These are phyloP conservation scores for Rosa hybrid DNA, from an alignment of 331 rosid genomes.

Conservation along the genomic window DNA sequence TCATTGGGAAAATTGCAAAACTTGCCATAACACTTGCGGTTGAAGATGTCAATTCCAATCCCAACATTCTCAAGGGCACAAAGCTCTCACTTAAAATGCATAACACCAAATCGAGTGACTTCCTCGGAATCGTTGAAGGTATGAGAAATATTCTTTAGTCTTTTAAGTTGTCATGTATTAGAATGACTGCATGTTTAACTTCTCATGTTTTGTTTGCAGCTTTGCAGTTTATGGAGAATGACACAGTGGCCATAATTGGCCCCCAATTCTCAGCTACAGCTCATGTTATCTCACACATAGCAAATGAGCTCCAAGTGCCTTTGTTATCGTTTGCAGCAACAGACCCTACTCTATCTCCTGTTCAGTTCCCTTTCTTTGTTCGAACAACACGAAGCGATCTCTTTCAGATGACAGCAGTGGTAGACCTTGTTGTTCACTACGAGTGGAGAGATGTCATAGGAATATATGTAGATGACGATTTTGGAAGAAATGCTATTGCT, in stretches of 20 bases:
- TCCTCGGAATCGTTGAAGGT: slow-evolving; percentile 42
- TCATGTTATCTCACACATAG: slow-evolving; percentile 29
- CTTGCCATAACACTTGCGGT: slow-evolving; percentile 41
- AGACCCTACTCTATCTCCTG: slow-evolving; percentile 26
- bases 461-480: slow-evolving; percentile 34
- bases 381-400: slow-evolving; percentile 31
- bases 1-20: slow-evolving; percentile 39
- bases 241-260: slow-evolving; percentile 39
- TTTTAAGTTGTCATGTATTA: neutral
- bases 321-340: slow-evolving; percentile 34
- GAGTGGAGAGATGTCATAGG: slow-evolving; percentile 36
- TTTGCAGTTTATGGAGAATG: slow-evolving; percentile 33
- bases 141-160: neutral
- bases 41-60: slow-evolving; percentile 43
- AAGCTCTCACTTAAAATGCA: slow-evolving; percentile 27
- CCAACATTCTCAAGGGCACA: slow-evolving; percentile 37
- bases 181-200: neutral
- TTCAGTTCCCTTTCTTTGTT: slow-evolving; percentile 35
- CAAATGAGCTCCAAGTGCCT: slow-evolving; percentile 38
- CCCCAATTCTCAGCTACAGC: slow-evolving; percentile 34
- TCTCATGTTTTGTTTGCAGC: slow-evolving; percentile 17
- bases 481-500: slow-evolving; percentile 38
- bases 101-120: slow-evolving; percentile 38
- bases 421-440: slow-evolving; percentile 30
- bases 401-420: slow-evolving; percentile 34